A percentile compares a stretch with the other conserved stretches of the same genome.
phyloP scores from a whole-genome alignment of 768 basidiomycete genomes.

The Mycena rebaudengoi region DNA sequence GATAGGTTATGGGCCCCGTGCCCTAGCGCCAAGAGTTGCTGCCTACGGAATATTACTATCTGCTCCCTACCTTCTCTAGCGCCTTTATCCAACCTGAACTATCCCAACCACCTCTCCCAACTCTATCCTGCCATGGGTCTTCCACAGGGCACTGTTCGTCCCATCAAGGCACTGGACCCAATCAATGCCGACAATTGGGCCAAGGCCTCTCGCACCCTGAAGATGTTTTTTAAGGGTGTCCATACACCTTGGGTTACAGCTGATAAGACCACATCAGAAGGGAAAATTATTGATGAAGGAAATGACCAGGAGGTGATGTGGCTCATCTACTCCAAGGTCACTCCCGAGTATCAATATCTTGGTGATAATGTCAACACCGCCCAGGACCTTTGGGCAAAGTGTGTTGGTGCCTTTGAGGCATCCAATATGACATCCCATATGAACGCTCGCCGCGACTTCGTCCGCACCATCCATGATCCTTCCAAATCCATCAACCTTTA shows the following conservation, averaged over 20 bases:
- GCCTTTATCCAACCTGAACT: not conserved
- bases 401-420: not conserved
- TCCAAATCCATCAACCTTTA: not conserved
- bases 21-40: too few relatives aligned
- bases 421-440: slow-evolving; percentile 1
- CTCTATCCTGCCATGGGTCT: not conserved
- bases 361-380: not conserved
- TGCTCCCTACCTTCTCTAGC: not conserved
- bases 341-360: not conserved
- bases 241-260: not conserved
- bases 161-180: not conserved
- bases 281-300: not conserved
- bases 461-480: not conserved
- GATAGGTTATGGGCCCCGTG: too few relatives aligned
- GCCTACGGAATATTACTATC: too few relatives aligned
- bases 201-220: not conserved
- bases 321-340: not conserved
- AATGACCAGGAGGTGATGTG: not conserved
- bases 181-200: not conserved
- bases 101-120: not conserved
- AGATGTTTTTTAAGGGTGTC: not conserved
- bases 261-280: not conserved
- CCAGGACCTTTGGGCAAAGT: not conserved
- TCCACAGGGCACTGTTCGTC: not conserved
- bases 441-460: slow-evolving; percentile 1